Evolutionary conservation across 108 stramenopile genomes (phyloP).

Genomic region (Nitzschia sp.): DNA sequence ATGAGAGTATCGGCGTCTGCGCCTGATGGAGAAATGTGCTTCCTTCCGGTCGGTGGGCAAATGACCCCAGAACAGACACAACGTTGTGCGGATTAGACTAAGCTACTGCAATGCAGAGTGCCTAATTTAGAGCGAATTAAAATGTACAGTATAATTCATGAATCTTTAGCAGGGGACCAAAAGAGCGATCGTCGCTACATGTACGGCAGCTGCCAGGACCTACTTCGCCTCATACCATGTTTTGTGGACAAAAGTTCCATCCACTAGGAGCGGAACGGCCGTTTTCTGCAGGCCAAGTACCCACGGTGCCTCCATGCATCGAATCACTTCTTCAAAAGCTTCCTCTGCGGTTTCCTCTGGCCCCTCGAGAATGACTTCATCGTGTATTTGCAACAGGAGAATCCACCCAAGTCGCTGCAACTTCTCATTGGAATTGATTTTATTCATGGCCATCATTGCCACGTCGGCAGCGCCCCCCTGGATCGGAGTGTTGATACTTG

Average conservation of each 20-base stretch:
- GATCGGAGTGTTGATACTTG: conserved; percentile 99
- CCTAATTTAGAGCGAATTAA: background rate
- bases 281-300: conserved; percentile 84
- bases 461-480: conserved; percentile 99
- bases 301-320: conserved; percentile 97
- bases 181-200: background rate
- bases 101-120: background rate
- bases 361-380: conserved; percentile 99
- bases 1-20: conserved; percentile 75
- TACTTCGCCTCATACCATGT: conserved; percentile 99
- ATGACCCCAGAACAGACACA: conserved; percentile 75
- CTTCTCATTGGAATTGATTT: conserved; percentile 79
- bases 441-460: conserved; percentile 99
- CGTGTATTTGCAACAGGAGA: conserved; percentile 97
- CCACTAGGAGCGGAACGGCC: conserved; percentile 91
- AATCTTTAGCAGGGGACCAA: too few species aligned
- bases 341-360: conserved; percentile 96
- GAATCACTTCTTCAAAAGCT: conserved; percentile 85
- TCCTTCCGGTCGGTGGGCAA: conserved; percentile 74
- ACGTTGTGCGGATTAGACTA: conserved; percentile 75
- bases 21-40: conserved; percentile 83
- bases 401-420: conserved; percentile 93
- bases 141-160: background rate
- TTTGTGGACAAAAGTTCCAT: conserved; percentile 86
- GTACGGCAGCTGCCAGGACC: too few species aligned